Evolutionary conservation across 345 rosid species (phyloP).

Genomic region (Salix suchowensis): DNA sequence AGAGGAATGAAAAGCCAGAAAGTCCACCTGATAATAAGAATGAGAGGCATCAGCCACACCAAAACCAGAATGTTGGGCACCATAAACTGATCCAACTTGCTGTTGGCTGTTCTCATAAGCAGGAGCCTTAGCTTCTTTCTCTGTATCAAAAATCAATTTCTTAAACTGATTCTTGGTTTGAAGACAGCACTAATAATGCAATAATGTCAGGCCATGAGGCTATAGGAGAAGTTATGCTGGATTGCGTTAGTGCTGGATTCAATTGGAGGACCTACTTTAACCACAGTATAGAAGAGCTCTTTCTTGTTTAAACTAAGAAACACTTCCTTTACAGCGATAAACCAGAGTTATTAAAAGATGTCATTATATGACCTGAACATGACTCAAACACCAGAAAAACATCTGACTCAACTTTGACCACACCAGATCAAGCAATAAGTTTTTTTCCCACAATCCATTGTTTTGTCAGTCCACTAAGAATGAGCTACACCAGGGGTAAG

Average conservation of each 20-base stretch:
- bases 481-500: neutral
- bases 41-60: constrained; percentile 34
- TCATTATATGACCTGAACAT: neutral
- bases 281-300: neutral
- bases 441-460: neutral
- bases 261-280: neutral
- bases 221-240: neutral
- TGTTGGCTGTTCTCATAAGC: constrained; percentile 41
- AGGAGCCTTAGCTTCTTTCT: constrained; percentile 41
- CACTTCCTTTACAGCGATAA: neutral
- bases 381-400: neutral
- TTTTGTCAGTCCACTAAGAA: neutral
- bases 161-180: neutral
- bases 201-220: neutral
- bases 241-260: neutral
- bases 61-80: constrained; percentile 27
- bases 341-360: neutral
- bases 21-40: constrained; percentile 43
- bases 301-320: neutral
- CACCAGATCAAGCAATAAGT: neutral
- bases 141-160: constrained; percentile 27
- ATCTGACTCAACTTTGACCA: neutral
- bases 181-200: neutral
- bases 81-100: constrained; percentile 26
- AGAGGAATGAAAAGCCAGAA: constrained; percentile 2